Conservation (phyloP, 2,329 filamentous ascomycete genomes). For the Coniella vitis region DNA sequence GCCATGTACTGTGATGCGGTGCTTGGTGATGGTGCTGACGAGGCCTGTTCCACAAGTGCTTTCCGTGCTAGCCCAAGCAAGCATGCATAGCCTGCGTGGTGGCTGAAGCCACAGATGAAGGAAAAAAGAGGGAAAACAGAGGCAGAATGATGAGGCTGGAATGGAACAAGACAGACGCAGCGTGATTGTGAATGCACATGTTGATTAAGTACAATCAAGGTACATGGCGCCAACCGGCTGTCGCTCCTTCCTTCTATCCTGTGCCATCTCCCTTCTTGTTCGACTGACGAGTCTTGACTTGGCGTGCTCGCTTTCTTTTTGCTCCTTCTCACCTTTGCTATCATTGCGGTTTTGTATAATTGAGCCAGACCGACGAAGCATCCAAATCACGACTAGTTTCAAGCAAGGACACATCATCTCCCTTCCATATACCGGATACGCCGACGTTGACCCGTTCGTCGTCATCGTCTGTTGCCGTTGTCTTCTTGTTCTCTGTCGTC, state of each 20-base stretch:
- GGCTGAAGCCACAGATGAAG: not conserved
- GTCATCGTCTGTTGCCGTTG: too few relatives aligned
- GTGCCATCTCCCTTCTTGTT: not conserved
- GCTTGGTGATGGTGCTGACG: constrained; percentile 10
- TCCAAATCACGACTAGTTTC: not conserved
- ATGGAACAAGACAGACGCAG: too few relatives aligned
- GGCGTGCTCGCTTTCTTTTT: not conserved
- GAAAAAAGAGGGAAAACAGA: too few relatives aligned
- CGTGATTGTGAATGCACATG: constrained; percentile 7
- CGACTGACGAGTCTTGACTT: too few relatives aligned
- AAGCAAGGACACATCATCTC: not conserved
- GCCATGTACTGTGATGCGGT: too few relatives aligned
- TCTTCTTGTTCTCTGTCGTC: too few relatives aligned
- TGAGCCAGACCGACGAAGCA: too few relatives aligned
- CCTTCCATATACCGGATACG: too few relatives aligned
- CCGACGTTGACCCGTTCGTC: too few relatives aligned
- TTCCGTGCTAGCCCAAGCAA: not conserved
- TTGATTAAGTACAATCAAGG: not conserved
- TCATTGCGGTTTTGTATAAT: not conserved
- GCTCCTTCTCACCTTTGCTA: not conserved
- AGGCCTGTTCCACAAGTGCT: constrained; percentile 3
- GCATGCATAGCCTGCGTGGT: not conserved
- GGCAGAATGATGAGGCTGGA: too few relatives aligned
- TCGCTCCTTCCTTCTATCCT: constrained; percentile 2
- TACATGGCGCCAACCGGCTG: not conserved